A percentile compares a stretch with the other conserved stretches of the same genome.
Evolutionary conservation across 2,329 filamentous ascomycete genomes (phyloP).

Genomic region (Trichoderma gracile): DNA sequence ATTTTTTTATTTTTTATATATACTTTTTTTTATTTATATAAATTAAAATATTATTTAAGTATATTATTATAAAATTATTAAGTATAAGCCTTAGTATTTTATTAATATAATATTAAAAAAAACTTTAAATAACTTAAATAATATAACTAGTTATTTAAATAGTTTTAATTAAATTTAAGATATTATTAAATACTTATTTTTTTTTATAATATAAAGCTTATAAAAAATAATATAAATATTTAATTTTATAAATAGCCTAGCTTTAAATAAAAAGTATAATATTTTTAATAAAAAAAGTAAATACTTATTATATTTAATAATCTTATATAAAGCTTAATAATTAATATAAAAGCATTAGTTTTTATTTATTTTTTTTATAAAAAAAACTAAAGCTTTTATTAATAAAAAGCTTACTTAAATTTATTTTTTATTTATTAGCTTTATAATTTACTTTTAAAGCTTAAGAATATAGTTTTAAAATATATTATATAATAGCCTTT

Average conservation of each 20-base stretch:
- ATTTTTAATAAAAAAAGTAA: neutral
- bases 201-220: neutral
- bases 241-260: neutral
- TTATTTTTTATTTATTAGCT: too few species aligned
- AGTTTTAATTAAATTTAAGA: constrained; percentile 4
- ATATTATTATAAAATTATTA: too few species aligned
- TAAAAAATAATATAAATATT: neutral
- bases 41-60: too few species aligned
- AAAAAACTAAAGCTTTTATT: too few species aligned
- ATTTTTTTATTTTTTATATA: constrained; percentile 1
- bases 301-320: neutral
- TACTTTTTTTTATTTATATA: constrained; percentile 19
- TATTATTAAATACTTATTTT: neutral
- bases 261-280: neutral
- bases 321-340: neutral
- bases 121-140: too few species aligned
- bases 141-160: constrained; percentile 21
- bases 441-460: too few species aligned
- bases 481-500: too few species aligned
- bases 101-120: too few species aligned
- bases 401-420: too few species aligned
- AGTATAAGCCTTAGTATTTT: too few species aligned
- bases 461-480: too few species aligned
- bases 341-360: neutral
- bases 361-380: neutral